These are phyloP conservation scores for Amaranthus hypochondriacus DNA, from an alignment of 148 eudicot genomes.

Conservation along the genomic window DNA sequence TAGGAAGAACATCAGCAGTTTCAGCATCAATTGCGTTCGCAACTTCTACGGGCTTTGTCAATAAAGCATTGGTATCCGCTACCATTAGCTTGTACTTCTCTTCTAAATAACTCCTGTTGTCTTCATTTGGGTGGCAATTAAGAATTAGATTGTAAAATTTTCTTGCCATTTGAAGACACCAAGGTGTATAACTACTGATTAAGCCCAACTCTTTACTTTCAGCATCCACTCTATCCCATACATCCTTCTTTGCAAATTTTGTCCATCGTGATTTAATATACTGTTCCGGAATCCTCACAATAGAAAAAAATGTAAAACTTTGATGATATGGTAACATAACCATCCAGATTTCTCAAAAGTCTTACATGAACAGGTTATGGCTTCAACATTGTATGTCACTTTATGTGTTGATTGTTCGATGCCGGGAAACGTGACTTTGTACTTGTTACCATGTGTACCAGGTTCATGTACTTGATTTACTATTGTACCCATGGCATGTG, in stretches of 20 bases:
- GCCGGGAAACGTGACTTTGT: not conserved
- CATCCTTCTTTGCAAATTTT: not conserved
- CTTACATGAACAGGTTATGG: not conserved
- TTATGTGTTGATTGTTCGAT: not conserved
- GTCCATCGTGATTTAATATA: not conserved
- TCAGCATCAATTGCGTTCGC: too few relatives aligned
- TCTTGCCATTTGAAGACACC: not conserved
- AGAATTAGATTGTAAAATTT: not conserved
- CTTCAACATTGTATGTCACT: not conserved
- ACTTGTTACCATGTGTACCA: not conserved
- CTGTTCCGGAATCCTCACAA: not conserved
- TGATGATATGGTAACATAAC: not conserved
- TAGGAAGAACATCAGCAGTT: too few relatives aligned
- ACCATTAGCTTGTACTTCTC: too few relatives aligned
- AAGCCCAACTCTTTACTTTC: not conserved
- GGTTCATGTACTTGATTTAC: too few relatives aligned
- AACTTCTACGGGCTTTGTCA: too few relatives aligned
- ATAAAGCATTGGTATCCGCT: too few relatives aligned
- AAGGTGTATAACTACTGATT: not conserved
- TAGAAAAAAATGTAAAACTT: not conserved
- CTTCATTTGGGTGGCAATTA: too few relatives aligned
- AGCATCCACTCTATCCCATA: not conserved
- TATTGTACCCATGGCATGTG: not conserved
- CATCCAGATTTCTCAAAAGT: slow-evolving; percentile 1
- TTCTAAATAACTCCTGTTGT: too few relatives aligned